Evolutionary conservation across 140 eudicot genomes (phyloP), one percentile per base, ranked within the genome.

Genomic region (Flaveria floridana): DNA sequence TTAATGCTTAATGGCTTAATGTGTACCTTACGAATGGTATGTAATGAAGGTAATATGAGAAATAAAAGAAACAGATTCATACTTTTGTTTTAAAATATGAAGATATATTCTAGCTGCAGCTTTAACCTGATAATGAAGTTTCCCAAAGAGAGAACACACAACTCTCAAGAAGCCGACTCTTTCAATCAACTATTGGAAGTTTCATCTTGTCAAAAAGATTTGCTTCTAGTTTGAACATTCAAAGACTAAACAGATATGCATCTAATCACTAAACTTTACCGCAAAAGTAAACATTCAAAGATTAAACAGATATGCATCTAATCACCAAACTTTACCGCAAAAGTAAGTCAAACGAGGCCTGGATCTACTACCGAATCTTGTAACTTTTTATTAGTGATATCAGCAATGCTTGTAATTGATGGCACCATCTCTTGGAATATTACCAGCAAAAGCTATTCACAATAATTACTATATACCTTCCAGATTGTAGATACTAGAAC

Each of bases 381-480:
- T 52, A 66, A 52, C 74, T 55, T 18, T 76, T 50, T 26, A 25
- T 21, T 26, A 39, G 48, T 66, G 64, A 26, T 10, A 67, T 41
- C 55, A 44, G 58, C 44, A 23, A 23, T 50, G 68, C n/a, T 68
- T 39, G 50, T 53, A 76, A 76, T n/a, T 53, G 46, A 37, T 67
- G 30, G 13, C 41, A 48, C 39, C 79, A 50, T 63, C 61, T 70
- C 48, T 7, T 56, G 50, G 70, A 25, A 52, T 55, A 55, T 16
- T 21, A 76, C 55, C 80, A 23, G 37, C 18, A 28, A 25, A 13
- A 68, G 59, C 48, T 50, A 68, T 76, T 23, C 64, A 68, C 76
- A 68, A 25, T 26, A 57, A 28, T 68, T 55, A 18, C 58, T 62
- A 68, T 57, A 76, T 34, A 34, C 25, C 67, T 66, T 55, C 68